Percentiles rank a stretch among this genome's conserved stretches.
Evolutionary conservation across 2,329 filamentous ascomycete species (phyloP).

Genomic region (Cephalotrichum gorgonifer): DNA sequence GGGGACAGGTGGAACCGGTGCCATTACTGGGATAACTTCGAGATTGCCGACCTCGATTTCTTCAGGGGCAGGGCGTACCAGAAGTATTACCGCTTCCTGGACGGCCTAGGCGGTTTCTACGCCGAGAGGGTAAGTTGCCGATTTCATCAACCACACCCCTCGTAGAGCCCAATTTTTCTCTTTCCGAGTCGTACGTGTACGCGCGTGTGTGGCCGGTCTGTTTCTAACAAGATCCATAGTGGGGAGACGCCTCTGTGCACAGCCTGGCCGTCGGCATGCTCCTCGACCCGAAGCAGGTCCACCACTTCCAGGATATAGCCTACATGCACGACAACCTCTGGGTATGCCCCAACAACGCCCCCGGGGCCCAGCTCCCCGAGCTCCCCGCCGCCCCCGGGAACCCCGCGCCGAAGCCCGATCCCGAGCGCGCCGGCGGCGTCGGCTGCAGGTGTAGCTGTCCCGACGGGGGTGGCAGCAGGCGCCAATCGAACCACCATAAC

Average conservation of each 20-base stretch:
- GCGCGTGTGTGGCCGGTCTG: too few species aligned
- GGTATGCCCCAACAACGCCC: conserved; percentile 15
- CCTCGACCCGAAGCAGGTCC: conserved; percentile 25
- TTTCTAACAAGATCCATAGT: conserved; percentile 9
- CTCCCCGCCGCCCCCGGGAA: conserved; percentile 18
- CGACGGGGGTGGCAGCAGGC: conserved; percentile 18
- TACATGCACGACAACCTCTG: conserved; percentile 26
- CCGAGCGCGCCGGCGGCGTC: conserved; percentile 22
- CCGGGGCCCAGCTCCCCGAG: conserved; percentile 21
- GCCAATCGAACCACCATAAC: conserved; percentile 18
- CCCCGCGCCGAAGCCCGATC: conserved; percentile 13
- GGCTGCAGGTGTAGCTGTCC: conserved; percentile 29
- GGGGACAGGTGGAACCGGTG: conserved; percentile 33
- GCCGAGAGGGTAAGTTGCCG: conserved; percentile 21
- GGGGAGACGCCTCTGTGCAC: conserved; percentile 34
- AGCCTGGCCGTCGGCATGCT: conserved; percentile 31
- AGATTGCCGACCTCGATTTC: conserved; percentile 34
- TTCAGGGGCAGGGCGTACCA: conserved; percentile 29
- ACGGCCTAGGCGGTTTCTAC: conserved; percentile 31
- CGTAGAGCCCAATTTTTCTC: neutral
- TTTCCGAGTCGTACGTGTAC: neutral
- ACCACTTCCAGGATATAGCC: conserved; percentile 33
- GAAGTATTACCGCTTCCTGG: conserved; percentile 27
- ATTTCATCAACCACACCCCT: too few species aligned
- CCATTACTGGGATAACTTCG: conserved; percentile 38